These are phyloP conservation scores for Babesia sp. DNA, from an alignment of 169 alveolate genomes.

Conservation along the genomic window DNA sequence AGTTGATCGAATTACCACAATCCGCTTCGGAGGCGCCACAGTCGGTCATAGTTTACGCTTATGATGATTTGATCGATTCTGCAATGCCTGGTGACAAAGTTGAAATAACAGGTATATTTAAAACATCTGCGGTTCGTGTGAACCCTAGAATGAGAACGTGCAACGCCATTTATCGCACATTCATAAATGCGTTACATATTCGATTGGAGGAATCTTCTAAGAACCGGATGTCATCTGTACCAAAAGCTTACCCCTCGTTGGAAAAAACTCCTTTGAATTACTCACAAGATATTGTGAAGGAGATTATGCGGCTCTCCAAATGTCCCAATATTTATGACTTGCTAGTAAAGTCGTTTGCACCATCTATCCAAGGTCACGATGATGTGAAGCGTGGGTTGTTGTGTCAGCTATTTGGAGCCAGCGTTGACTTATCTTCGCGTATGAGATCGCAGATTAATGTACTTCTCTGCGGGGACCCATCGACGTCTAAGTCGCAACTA, in stretches of 20 bases:
- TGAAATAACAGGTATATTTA: slow-evolving; percentile 94
- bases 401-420: slow-evolving; percentile 97
- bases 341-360: slow-evolving; percentile 94
- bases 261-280: slow-evolving; percentile 64
- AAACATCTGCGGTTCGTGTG: slow-evolving; percentile 91
- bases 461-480: slow-evolving; percentile 99
- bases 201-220: slow-evolving; percentile 70
- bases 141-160: slow-evolving; percentile 87
- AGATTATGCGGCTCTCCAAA: slow-evolving; percentile 81
- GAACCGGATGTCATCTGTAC: slow-evolving; percentile 35
- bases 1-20: slow-evolving; percentile 92
- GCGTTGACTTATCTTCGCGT: slow-evolving; percentile 71
- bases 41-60: slow-evolving; percentile 84
- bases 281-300: slow-evolving; percentile 72
- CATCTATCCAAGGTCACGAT: slow-evolving; percentile 95
- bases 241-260: neutral
- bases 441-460: slow-evolving; percentile 94
- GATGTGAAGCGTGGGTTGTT: slow-evolving; percentile 93
- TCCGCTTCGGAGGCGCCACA: slow-evolving; percentile 95
- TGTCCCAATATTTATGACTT: slow-evolving; percentile 90
- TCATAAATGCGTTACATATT: slow-evolving; percentile 90
- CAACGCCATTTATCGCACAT: slow-evolving; percentile 90
- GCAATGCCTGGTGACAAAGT: slow-evolving; percentile 97
- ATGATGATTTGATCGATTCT: slow-evolving; percentile 93
- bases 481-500: slow-evolving; percentile 98